Evolutionary conservation across 2,329 filamentous ascomycete species (phyloP).

Genomic region (Colletotrichum eremochloae): DNA sequence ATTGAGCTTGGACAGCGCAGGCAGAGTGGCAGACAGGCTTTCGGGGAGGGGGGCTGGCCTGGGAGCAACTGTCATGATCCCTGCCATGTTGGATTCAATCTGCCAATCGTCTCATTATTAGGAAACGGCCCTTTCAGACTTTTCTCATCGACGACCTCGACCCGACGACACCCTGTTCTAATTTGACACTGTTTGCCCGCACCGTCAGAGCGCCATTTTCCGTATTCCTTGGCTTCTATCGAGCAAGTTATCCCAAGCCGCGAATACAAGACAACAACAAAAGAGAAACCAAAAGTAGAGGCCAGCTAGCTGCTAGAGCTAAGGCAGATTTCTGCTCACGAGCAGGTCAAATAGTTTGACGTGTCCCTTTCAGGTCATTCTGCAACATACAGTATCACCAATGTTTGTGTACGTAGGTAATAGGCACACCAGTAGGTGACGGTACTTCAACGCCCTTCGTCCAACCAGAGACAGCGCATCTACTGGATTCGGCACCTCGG

Average conservation of each 20-base stretch:
- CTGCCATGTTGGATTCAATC: slow-evolving; percentile 1
- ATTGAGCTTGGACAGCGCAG: slow-evolving; percentile 25
- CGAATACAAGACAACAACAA: neutral
- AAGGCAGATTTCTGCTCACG: slow-evolving; percentile 7
- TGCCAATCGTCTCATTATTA: slow-evolving; percentile 38
- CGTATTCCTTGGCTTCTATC: neutral
- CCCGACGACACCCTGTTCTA: slow-evolving; percentile 8
- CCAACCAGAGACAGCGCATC: slow-evolving; percentile 31
- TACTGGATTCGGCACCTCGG: slow-evolving; percentile 35
- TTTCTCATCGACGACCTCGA: slow-evolving; percentile 7
- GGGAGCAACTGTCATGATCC: slow-evolving; percentile 26
- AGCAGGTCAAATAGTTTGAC: slow-evolving; percentile 7
- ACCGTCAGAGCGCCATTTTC: slow-evolving; percentile 35
- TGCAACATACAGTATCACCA: slow-evolving; percentile 3
- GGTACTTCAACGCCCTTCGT: slow-evolving; percentile 13
- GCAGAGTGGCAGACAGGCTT: neutral
- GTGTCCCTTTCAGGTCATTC: slow-evolving; percentile 11
- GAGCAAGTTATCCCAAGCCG: neutral
- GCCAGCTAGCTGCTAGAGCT: slow-evolving; percentile 5
- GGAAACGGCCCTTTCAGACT: slow-evolving; percentile 39
- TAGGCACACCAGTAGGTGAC: neutral
- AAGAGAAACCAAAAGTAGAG: neutral
- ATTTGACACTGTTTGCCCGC: slow-evolving; percentile 18
- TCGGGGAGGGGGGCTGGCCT: slow-evolving; percentile 12
- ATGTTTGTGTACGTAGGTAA: neutral